These are phyloP conservation scores for Leishmania mexicana DNA, from an alignment of 208 protist species.

Conservation along the genomic window DNA sequence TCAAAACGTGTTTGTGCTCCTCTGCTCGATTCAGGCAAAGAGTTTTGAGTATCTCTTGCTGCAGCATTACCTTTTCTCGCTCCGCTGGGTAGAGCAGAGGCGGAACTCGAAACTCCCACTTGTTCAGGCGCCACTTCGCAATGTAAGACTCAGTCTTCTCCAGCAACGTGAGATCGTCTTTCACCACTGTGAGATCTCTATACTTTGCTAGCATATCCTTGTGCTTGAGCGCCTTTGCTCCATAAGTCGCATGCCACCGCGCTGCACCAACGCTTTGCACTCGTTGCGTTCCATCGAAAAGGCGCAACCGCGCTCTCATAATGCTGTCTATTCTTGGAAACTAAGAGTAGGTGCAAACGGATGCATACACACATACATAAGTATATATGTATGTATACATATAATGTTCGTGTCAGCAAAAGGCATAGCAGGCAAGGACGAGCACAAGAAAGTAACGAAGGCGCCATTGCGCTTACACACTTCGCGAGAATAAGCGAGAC, in stretches of 20 bases:
- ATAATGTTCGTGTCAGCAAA: background rate
- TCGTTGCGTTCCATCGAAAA: constrained; percentile 18
- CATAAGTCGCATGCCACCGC: constrained; percentile 65
- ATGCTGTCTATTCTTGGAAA: background rate
- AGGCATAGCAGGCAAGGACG: background rate
- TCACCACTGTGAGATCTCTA: background rate
- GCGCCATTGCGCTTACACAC: background rate
- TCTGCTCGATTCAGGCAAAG: constrained; percentile 52
- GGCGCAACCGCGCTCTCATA: constrained; percentile 1
- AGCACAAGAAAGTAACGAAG: background rate
- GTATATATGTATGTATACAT: background rate
- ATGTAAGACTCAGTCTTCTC: constrained; percentile 62
- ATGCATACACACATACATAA: background rate
- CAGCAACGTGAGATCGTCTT: constrained; percentile 47
- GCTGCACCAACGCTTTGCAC: constrained; percentile 8
- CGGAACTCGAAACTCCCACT: constrained; percentile 86
- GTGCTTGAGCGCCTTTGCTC: constrained; percentile 44
- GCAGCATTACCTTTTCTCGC: constrained; percentile 60
- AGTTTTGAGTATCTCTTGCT: constrained; percentile 71
- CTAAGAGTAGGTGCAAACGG: background rate
- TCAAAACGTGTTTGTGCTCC: constrained; percentile 37
- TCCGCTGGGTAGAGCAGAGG: constrained; percentile 41
- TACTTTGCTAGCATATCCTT: constrained; percentile 42
- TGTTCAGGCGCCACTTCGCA: constrained; percentile 77
- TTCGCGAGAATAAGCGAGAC: background rate